Percentiles rank a stretch among this genome's conserved stretches.
Evolutionary conservation across 495 filamentous ascomycete species (phyloP).

Genomic region (Penicillium antarcticum): DNA sequence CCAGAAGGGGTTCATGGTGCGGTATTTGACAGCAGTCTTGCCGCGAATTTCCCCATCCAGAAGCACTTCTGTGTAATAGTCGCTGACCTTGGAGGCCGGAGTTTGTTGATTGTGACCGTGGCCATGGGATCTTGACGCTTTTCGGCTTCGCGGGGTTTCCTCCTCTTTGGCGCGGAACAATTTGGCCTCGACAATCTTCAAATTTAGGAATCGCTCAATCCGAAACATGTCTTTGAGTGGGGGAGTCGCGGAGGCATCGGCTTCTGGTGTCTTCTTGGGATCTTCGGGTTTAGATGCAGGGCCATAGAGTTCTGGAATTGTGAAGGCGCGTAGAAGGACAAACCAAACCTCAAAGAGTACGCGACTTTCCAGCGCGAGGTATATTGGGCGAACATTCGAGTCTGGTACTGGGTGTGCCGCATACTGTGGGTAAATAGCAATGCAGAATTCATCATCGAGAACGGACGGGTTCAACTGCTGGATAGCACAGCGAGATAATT

Average conservation of each 20-base stretch:
- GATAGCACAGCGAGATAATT: conserved; percentile 82
- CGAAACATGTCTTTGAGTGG: conserved; percentile 58
- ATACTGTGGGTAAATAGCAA: conserved; percentile 86
- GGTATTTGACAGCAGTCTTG: conserved; percentile 76
- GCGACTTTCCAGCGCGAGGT: conserved; percentile 81
- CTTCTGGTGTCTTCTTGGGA: conserved; percentile 22
- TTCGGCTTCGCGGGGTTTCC: conserved; percentile 36
- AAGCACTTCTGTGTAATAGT: conserved; percentile 87
- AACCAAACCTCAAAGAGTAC: conserved; percentile 97
- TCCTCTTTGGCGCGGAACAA: conserved; percentile 34
- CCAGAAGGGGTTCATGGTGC: conserved; percentile 89
- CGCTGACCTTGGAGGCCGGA: conserved; percentile 29
- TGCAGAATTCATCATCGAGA: conserved; percentile 88
- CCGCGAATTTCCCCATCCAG: conserved; percentile 87
- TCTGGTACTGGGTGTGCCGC: conserved; percentile 57
- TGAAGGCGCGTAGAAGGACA: conserved; percentile 86
- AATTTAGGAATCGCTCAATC: conserved; percentile 57
- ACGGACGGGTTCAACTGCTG: conserved; percentile 90
- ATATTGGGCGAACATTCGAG: conserved; percentile 53
- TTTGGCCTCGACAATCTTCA: conserved; percentile 62
- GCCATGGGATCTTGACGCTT: conserved; percentile 36
- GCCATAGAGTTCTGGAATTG: conserved; percentile 89
- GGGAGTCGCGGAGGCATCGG: conserved; percentile 13
- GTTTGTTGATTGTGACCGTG: conserved; percentile 20
- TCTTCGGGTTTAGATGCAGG: conserved; percentile 36